phyloP scores from a whole-genome alignment of 768 basidiomycete genomes.

The Postia placenta region DNA sequence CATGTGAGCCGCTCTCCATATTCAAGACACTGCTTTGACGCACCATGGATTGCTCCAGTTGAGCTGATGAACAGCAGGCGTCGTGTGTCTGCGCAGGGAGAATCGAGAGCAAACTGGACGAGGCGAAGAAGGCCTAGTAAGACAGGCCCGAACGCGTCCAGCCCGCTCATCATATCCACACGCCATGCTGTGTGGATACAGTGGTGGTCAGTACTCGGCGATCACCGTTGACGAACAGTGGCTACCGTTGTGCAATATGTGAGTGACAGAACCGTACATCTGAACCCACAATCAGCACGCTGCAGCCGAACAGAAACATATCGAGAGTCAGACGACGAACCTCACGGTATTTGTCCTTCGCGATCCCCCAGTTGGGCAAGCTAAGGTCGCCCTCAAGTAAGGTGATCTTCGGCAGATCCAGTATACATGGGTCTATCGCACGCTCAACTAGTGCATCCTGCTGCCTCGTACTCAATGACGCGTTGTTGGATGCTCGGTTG shows the following conservation, averaged over 20 bases:
- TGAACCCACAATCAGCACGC: neutral
- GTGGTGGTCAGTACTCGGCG: neutral
- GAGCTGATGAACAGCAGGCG: neutral
- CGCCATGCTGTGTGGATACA: neutral
- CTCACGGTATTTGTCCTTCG: constrained; percentile 7
- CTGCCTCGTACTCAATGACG: constrained; percentile 7
- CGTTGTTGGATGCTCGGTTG: constrained; percentile 14
- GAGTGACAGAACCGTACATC: neutral
- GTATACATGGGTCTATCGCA: constrained; percentile 7
- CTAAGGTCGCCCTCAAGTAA: constrained; percentile 16
- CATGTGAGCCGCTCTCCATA: neutral
- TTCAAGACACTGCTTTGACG: neutral
- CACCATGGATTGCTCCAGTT: neutral
- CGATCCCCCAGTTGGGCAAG: constrained; percentile 12
- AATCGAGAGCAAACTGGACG: neutral
- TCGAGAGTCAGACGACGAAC: neutral
- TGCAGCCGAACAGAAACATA: neutral
- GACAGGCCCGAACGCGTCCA: neutral
- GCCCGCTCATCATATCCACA: neutral
- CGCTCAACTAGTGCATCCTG: constrained; percentile 11
- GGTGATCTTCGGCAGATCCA: constrained; percentile 10
- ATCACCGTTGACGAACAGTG: neutral
- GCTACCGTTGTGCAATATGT: constrained; percentile 2
- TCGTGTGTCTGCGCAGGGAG: neutral
- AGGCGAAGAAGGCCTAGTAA: neutral